Base-by-base conservation (phyloP, 2,329 filamentous ascomycete species). In the Xylariaceae sp. region DNA sequence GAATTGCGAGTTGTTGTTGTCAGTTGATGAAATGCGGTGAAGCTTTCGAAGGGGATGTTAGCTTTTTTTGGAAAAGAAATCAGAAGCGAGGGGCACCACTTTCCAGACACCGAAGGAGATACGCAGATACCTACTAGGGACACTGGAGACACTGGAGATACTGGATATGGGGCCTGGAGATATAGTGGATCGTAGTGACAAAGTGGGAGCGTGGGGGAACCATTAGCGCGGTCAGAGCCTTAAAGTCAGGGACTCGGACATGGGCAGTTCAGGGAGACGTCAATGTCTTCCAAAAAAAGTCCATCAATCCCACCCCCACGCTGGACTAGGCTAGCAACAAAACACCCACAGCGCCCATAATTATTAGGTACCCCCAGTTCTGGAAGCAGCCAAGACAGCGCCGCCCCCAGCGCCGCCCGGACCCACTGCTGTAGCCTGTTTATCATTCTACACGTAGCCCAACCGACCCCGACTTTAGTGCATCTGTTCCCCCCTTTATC, bases 21-120 rank as follows among this genome's bases (percentile, higher is more conserved):
- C 42, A 20, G 45, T 48, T 45, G 44, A 46, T 41, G 52, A 60
- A 52, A 62, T 62, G 60, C 57, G 60, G 60, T 62, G 60, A 62
- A 60, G 56, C 53, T 51, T 53, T 51, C n/a, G n/a, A 52, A 3
- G 7, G 7, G 9, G 32, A 37, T 10, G 32, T 37, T 37, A 37
- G 32, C 32, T 26, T 26, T 40, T 52, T 42, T 19, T 18, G 46
- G 50, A 47, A 46, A 43, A 56, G 43, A 53, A 56, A 52, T 48
- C 48, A 20, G 49, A 48, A 53, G 40, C 37, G 55, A 51, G 58
- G 55, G 55, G 55, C 54, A 49, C 26, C 26, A 29, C 9, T 26
- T 9, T 26, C 23, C 23, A 26, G 23, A n/a, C n/a, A n/a, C n/a
- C 23, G 9, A 9, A 4, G 23, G 23, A 26, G 23, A 26, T 26